Percentiles rank a stretch among this genome's conserved stretches.
Conservation (phyloP, 129 eudicot genomes). For the Silybum marianum region DNA sequence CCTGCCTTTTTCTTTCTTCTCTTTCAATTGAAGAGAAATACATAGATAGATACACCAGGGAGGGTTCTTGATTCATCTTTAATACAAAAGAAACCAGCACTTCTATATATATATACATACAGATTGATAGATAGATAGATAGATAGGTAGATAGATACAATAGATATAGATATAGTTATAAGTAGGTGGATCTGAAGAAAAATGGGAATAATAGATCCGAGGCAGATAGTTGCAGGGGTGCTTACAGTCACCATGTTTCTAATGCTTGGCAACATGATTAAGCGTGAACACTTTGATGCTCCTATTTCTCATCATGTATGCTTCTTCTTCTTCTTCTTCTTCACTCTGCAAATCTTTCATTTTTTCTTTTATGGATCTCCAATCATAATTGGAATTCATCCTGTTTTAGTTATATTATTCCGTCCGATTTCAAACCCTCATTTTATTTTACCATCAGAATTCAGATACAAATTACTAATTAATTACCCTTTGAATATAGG, state of each 20-base stretch:
- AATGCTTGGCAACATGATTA: constrained; percentile 95
- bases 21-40: not conserved
- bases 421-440: not conserved
- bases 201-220: constrained; percentile 75
- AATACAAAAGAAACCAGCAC: not conserved
- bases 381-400: not conserved
- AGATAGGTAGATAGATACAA: not conserved
- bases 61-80: not conserved
- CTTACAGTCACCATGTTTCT: constrained; percentile 92
- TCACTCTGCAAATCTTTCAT: not conserved
- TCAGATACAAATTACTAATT: not conserved
- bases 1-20: not conserved
- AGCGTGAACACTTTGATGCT: constrained; percentile 83
- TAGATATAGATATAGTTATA: not conserved
- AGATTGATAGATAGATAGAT: not conserved
- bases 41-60: not conserved
- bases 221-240: constrained; percentile 85
- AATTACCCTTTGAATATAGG: constrained; percentile 12
- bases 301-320: constrained; percentile 48
- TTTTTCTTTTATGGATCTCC: not conserved
- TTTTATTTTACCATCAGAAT: not conserved
- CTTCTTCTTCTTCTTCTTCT: not conserved
- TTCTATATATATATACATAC: not conserved
- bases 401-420: not conserved
- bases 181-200: constrained; percentile 42